Percentiles rank a stretch among this genome's conserved stretches.
Conservation (phyloP, 2,329 filamentous ascomycete genomes). For the Mycosphaerella sp. region DNA sequence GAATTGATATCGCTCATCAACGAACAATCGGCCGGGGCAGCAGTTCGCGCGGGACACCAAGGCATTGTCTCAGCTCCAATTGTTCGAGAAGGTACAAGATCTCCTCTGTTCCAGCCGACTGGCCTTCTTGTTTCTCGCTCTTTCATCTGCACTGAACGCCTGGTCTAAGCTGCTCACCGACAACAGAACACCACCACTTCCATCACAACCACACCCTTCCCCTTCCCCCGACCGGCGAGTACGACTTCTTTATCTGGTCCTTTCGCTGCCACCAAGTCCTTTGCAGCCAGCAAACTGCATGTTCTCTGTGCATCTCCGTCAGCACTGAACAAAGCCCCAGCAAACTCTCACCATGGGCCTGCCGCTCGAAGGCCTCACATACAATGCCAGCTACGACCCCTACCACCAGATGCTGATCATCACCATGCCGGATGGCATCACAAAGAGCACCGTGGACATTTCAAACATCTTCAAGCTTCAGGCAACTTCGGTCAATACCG, state of each 20-base stretch:
- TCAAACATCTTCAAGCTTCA: conserved; percentile 41
- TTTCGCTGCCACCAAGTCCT: conserved; percentile 2
- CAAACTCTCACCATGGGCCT: conserved; percentile 1
- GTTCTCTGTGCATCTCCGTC: neutral
- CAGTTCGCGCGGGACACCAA: neutral
- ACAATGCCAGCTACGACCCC: conserved; percentile 41
- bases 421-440: conserved; percentile 38
- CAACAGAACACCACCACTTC: neutral
- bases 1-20: neutral
- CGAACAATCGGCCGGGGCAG: conserved; percentile 12
- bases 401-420: conserved; percentile 49
- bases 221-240: neutral
- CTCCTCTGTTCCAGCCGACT: conserved; percentile 12
- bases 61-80: conserved; percentile 18
- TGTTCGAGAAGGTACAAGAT: conserved; percentile 21
- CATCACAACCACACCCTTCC: neutral
- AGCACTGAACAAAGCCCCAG: conserved; percentile 9
- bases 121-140: conserved; percentile 13
- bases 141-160: conserved; percentile 13
- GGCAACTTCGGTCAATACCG: conserved; percentile 40
- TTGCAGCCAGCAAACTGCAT: conserved; percentile 11
- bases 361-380: conserved; percentile 1
- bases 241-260: conserved; percentile 10
- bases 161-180: conserved; percentile 14
- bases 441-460: conserved; percentile 39